Base-by-base conservation (phyloP, 1,139 yeast species). In the Candida neerlandica region DNA sequence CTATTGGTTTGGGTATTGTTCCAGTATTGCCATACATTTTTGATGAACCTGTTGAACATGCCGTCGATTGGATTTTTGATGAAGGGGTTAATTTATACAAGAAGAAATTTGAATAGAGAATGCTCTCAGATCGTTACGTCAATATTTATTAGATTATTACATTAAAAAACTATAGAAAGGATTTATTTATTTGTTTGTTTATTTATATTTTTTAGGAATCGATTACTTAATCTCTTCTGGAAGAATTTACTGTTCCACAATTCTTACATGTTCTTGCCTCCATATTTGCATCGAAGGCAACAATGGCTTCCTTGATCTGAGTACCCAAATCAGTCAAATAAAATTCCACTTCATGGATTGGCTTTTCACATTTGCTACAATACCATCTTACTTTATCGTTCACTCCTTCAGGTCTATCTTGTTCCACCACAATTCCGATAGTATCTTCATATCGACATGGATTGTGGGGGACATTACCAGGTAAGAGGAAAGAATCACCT, bases 401-500 rank as follows among this genome's bases (percentile, higher is more conserved):
- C 34, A 80, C 71, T 1, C 81, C 89, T 48, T 72, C 71, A 0
- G 96, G 96, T 56, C 97, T 77, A 62, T 90, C 96, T 66, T 91
- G 97, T 62, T 92, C 98, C n/a, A 92, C 89, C 5, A 92, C 98
- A 44, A 92, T 73, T 0, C 98, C 98, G 29, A 92, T 85, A 0
- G 97, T 90, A 60, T 91, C 74, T 9, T 85, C 87, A 65, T 82
- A 92, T 58, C 98, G 75, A 15, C 89, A 94, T 1, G 98, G 97
- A 58, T 86, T 89, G 65, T 92, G 97, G 1, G 98, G 98, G 2
- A 81, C 79, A 63, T 89, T 89, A 0, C 86, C 85, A 1, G 96
- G 96, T 33, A 92, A 77, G 55, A 92, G 71, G 63, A 89, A 92
- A 29, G 96, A 86, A 59, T 89, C 96, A 12, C 96, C 96, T 62